A percentile compares a stretch with the other conserved stretches of the same genome.
Conservation (phyloP, 768 basidiomycete species). For the Tricholoma sp. region DNA sequence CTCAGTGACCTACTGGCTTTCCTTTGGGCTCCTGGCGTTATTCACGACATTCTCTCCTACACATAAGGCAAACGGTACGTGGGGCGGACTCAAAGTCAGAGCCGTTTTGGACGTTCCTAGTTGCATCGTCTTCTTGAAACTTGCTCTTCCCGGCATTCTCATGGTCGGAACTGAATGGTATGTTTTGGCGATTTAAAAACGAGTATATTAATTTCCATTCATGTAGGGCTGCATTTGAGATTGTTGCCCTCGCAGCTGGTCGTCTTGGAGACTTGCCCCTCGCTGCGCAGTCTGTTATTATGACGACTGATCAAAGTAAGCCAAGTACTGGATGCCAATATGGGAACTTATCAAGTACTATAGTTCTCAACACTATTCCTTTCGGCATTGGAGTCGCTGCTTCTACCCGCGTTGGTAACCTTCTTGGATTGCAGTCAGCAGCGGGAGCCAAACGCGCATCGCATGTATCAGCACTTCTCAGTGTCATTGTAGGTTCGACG, state of each 20-base stretch:
- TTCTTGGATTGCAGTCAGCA: conserved; percentile 56
- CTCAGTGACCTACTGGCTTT: conserved; percentile 65
- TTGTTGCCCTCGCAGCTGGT: conserved; percentile 74
- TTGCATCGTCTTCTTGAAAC: conserved; percentile 53
- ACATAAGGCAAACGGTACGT: conserved; percentile 54
- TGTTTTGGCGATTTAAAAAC: conserved; percentile 9
- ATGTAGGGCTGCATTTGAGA: conserved; percentile 73
- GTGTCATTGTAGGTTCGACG: conserved; percentile 49
- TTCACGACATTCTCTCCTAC: conserved; percentile 44
- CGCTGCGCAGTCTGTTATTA: conserved; percentile 74
- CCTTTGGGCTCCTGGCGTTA: conserved; percentile 50
- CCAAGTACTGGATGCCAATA: background rate
- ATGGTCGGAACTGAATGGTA: conserved; percentile 84
- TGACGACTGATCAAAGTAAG: conserved; percentile 74
- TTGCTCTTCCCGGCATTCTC: conserved; percentile 72
- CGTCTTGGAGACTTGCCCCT: conserved; percentile 60
- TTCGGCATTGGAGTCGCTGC: conserved; percentile 75
- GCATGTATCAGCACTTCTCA: conserved; percentile 59
- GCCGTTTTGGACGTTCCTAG: conserved; percentile 42
- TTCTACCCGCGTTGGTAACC: conserved; percentile 67
- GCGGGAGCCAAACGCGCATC: conserved; percentile 50
- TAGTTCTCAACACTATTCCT: conserved; percentile 68
- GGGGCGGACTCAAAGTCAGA: conserved; percentile 51
- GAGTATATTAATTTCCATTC: background rate
- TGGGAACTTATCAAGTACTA: background rate